Evolutionary conservation across 139 green algal genomes (phyloP).

Genomic region (Protoeuglena noctilucae): DNA sequence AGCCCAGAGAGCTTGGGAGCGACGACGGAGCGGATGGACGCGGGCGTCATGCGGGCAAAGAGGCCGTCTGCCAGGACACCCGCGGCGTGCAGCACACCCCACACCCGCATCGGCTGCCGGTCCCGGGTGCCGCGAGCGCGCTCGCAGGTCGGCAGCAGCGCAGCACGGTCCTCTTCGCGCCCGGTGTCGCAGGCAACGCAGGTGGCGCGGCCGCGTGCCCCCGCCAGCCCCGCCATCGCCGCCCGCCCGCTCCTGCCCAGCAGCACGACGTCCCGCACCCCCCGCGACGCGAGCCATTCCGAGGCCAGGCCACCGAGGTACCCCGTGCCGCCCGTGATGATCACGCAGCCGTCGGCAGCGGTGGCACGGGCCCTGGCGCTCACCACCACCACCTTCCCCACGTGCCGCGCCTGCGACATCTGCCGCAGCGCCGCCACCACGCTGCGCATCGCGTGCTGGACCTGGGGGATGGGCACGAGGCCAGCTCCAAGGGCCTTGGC

Average conservation of each 20-base stretch:
- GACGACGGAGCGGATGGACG: background rate
- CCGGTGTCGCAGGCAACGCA: too few species aligned
- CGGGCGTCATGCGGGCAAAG: background rate
- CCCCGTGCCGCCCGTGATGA: background rate
- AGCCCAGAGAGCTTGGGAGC: too few species aligned
- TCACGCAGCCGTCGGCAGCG: too few species aligned
- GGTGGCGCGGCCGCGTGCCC: too few species aligned
- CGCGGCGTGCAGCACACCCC: background rate
- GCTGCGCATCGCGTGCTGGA: conserved; percentile 13
- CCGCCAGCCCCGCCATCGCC: background rate
- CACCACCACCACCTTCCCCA: conserved; percentile 50
- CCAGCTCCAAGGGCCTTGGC: too few species aligned
- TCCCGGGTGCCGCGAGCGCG: too few species aligned
- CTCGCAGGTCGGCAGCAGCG: too few species aligned
- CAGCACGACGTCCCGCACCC: background rate
- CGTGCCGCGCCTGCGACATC: conserved; percentile 36
- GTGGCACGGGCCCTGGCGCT: too few species aligned
- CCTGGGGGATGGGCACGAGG: conserved; percentile 22
- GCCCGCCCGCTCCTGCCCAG: background rate
- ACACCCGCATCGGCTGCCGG: background rate
- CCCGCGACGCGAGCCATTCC: background rate
- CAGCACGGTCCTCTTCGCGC: too few species aligned
- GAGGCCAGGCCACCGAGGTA: background rate
- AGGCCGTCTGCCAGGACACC: background rate
- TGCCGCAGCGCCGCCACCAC: conserved; percentile 30